Conservation (phyloP, 495 filamentous ascomycete species). For the Neurospora sublineolata region DNA sequence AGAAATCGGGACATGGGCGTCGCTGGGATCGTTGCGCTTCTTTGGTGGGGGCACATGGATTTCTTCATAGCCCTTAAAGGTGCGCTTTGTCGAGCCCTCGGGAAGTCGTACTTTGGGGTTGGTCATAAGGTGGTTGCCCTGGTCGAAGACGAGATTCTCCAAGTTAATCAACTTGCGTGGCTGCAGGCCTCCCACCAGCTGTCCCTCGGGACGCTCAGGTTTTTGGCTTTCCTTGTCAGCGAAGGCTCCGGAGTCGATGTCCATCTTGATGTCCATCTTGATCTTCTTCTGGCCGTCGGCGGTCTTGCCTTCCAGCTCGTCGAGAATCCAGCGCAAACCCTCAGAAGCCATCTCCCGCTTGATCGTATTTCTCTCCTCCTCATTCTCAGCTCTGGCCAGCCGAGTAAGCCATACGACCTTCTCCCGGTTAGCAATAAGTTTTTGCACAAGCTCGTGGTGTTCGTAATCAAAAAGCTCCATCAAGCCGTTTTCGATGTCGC, state of each 20-base stretch:
- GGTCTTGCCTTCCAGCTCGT: constrained; percentile 58
- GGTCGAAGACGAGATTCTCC: constrained; percentile 92
- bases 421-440: constrained; percentile 80
- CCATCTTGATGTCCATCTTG: constrained; percentile 86
- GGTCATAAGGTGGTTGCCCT: constrained; percentile 97
- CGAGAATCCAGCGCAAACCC: constrained; percentile 75
- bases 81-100: constrained; percentile 85
- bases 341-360: constrained; percentile 83
- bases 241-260: constrained; percentile 66
- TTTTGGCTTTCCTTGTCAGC: constrained; percentile 31
- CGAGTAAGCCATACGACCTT: constrained; percentile 93
- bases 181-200: constrained; percentile 73
- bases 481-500: constrained; percentile 94
- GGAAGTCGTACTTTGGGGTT: constrained; percentile 93
- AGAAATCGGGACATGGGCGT: constrained; percentile 68
- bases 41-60: constrained; percentile 93
- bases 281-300: constrained; percentile 46
- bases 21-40: constrained; percentile 64
- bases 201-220: constrained; percentile 43
- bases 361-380: constrained; percentile 61
- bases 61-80: constrained; percentile 96
- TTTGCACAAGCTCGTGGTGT: constrained; percentile 83
- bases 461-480: constrained; percentile 98
- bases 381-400: constrained; percentile 74
- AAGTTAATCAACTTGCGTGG: constrained; percentile 81